A percentile compares a stretch with the other conserved stretches of the same genome.
These are phyloP conservation scores for Aegilops tauschii DNA, from an alignment of 176 grass and related monocot species.

Conservation along the genomic window DNA sequence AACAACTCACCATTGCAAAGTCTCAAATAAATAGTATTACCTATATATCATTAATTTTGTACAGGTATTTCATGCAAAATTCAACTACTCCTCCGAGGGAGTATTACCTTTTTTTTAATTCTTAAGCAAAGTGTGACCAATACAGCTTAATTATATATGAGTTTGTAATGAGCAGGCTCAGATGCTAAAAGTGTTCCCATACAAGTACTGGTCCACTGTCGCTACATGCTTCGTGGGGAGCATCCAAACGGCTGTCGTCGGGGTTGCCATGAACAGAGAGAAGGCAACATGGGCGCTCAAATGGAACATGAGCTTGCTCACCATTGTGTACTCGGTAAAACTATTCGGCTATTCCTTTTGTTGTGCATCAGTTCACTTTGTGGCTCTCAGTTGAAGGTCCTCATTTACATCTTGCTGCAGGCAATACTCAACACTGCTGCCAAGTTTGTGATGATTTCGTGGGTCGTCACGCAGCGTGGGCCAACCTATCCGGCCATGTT, in stretches of 20 bases:
- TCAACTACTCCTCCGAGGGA: too few species aligned
- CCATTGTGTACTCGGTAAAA: conserved; percentile 43
- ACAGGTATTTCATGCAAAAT: too few species aligned
- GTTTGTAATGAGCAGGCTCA: conserved; percentile 25
- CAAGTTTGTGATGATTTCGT: conserved; percentile 52
- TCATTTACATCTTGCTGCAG: not conserved
- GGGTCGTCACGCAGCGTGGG: conserved; percentile 39
- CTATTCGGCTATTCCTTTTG: not conserved
- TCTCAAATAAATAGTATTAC: not conserved
- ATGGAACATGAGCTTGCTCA: conserved; percentile 52
- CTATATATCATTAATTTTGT: not conserved
- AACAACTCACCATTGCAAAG: too few species aligned
- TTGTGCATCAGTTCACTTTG: not conserved
- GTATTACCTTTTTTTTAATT: not conserved
- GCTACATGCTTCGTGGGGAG: conserved; percentile 30
- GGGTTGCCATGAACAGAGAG: conserved; percentile 37
- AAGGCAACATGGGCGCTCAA: conserved; percentile 41
- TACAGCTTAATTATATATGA: not conserved
- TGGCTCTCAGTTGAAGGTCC: not conserved
- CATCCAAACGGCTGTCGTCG: conserved; percentile 37
- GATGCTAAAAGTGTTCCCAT: conserved; percentile 51
- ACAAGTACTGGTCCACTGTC: conserved; percentile 51
- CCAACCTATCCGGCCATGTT: conserved; percentile 48
- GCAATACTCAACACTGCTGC: conserved; percentile 45
- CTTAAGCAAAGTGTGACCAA: not conserved